Evolutionary conservation across 1,139 yeast genomes (phyloP).

Genomic region (Lipomyces yarrowii): DNA sequence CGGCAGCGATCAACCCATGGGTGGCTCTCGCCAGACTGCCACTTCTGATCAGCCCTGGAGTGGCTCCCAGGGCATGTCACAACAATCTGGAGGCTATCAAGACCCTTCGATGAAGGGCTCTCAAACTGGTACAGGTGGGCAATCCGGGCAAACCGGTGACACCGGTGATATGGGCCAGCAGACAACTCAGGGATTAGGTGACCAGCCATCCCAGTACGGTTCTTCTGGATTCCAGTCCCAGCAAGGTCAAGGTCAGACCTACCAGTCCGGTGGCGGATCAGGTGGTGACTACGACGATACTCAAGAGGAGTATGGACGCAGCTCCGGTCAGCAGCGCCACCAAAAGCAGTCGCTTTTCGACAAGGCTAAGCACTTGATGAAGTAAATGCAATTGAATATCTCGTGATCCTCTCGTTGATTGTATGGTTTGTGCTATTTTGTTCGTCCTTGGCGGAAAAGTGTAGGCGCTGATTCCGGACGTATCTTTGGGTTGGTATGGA

Average conservation of each 20-base stretch:
- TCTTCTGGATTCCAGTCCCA: slow-evolving; percentile 1
- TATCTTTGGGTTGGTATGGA: background rate
- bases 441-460: background rate
- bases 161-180: background rate
- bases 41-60: background rate
- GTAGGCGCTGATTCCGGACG: background rate
- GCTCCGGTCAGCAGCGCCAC: background rate
- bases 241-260: background rate
- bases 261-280: background rate
- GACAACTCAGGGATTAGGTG: background rate
- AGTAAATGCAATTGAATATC: background rate
- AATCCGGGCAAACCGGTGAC: background rate
- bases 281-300: background rate
- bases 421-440: background rate
- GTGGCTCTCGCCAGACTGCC: slow-evolving; percentile 1
- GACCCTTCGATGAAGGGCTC: background rate
- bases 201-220: background rate
- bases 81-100: background rate
- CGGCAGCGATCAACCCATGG: slow-evolving; percentile 4
- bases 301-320: background rate
- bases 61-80: background rate
- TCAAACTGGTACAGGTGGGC: background rate
- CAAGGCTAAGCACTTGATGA: slow-evolving; percentile 8
- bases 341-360: slow-evolving; percentile 1
- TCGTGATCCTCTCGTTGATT: background rate